Conservation (phyloP, 805 yeast genomes). For the Myxozyma kluyveri region DNA sequence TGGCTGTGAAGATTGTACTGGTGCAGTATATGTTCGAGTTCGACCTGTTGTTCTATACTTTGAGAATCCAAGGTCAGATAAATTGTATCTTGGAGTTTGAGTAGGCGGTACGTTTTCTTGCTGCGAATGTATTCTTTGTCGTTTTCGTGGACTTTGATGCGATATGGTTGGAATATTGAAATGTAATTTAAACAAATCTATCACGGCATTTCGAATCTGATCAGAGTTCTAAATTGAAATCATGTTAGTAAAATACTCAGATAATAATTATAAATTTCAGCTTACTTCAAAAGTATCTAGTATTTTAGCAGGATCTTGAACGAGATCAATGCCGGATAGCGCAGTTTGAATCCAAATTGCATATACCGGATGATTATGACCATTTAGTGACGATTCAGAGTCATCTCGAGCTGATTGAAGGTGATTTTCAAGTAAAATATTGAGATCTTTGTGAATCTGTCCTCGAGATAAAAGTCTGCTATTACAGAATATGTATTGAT, state of each 20-base stretch:
- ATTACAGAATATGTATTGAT: constrained; percentile 23
- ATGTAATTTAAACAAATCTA: neutral
- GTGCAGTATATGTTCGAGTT: too few relatives aligned
- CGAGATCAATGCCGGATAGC: constrained; percentile 21
- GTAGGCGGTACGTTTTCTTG: neutral
- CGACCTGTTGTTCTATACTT: constrained; percentile 1
- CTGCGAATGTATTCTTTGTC: neutral
- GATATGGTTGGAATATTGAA: neutral
- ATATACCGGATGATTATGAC: constrained; percentile 9
- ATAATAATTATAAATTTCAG: neutral
- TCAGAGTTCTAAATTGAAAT: neutral
- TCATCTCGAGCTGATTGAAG: neutral
- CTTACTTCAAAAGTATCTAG: constrained; percentile 16
- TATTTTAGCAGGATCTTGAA: constrained; percentile 27
- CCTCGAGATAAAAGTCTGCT: constrained; percentile 4
- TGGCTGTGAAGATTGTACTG: too few relatives aligned
- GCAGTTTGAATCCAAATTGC: constrained; percentile 14
- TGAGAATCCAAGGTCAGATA: constrained; percentile 6
- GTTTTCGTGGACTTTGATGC: constrained; percentile 1
- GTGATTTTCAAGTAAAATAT: neutral
- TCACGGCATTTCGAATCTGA: neutral
- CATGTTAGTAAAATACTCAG: neutral
- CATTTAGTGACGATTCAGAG: neutral
- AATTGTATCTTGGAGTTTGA: neutral
- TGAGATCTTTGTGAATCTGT: constrained; percentile 8